Base-by-base conservation (phyloP, 1,139 yeast genomes). In the Scheffersomyces lignicola region DNA sequence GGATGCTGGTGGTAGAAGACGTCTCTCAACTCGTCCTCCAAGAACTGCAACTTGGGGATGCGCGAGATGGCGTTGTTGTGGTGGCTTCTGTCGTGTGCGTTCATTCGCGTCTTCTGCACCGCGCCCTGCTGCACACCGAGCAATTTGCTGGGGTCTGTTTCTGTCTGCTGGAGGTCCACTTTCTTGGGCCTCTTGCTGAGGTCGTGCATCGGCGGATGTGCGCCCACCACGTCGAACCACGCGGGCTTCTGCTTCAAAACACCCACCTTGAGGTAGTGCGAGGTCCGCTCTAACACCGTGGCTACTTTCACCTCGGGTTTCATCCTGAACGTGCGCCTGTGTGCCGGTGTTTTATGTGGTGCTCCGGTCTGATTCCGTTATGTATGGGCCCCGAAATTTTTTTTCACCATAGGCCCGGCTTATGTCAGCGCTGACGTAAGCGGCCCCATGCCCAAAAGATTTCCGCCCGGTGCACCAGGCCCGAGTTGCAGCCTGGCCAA, bases 1-100 rank as follows among this genome's bases (percentile, higher is more conserved):
- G 99, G 98, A 60, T 92, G 99, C 57, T 90, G 96, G 41, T 79
- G 80, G 60, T 83, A 92, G 54, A 92, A 92, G 20, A 85, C 69
- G 35, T 76, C 71, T 65, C 98, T 78, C 48, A 92, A 65, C 49
- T 80, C 78, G 60, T 92, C 98, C 60, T 92, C 97, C 35, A 84
- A 66, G 53, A 79, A 89, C 40, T 62, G 63, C 50, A 92, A 69
- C 47, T 78, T 77, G 32, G 83, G 82, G 5, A 88, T 74, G 42
- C 72, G 66, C 51, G 76, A 76, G 23, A 65, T 52, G 34, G 51
- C 41, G 35, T 58, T 57, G 48, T 69, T 67, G 32, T 49, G 51
- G 31, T 57, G 59, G 15, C 39, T 42, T 22, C 52, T 44, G 34
- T 67, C 70, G 8, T 29, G 29, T 6, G 29, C 23, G 18, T 41